These are phyloP conservation scores for Penicillium sp. DNA, from an alignment of 2,329 filamentous ascomycete species.

Conservation along the genomic window DNA sequence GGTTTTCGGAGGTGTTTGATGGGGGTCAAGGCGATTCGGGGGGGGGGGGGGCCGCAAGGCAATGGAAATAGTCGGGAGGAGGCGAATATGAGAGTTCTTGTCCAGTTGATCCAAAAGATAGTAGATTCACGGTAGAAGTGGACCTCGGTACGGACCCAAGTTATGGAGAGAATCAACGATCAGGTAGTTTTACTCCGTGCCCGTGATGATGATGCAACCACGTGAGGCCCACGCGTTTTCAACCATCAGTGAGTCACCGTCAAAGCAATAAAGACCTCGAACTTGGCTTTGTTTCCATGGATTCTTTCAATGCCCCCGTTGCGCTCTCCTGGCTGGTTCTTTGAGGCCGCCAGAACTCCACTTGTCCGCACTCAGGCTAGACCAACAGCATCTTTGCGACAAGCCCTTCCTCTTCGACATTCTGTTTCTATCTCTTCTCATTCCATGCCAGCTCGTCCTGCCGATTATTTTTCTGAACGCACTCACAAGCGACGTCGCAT, in stretches of 20 bases:
- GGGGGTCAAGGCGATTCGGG: conserved; percentile 15
- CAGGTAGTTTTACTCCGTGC: conserved; percentile 2
- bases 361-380: conserved; percentile 13
- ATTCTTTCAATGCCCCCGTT: conserved; percentile 20
- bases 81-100: too few species aligned
- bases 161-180: too few species aligned
- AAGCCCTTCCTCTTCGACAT: conserved; percentile 11
- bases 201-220: conserved; percentile 20
- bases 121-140: too few species aligned
- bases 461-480: conserved; percentile 19
- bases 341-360: conserved; percentile 12
- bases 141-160: too few species aligned
- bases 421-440: conserved; percentile 6
- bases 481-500: conserved; percentile 32
- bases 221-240: conserved; percentile 22
- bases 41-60: too few species aligned
- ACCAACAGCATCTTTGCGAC: conserved; percentile 8
- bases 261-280: neutral
- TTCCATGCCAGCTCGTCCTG: conserved; percentile 27
- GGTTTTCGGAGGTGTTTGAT: too few species aligned
- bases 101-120: too few species aligned
- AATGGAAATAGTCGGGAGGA: too few species aligned
- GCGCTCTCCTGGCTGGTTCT: conserved; percentile 12
- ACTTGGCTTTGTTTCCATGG: conserved; percentile 7
- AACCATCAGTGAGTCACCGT: conserved; percentile 14